A percentile compares a stretch with the other conserved stretches of the same genome.
Evolutionary conservation across 164 flowering plant genomes (phyloP).

Genomic region (Vitis rupestris): DNA sequence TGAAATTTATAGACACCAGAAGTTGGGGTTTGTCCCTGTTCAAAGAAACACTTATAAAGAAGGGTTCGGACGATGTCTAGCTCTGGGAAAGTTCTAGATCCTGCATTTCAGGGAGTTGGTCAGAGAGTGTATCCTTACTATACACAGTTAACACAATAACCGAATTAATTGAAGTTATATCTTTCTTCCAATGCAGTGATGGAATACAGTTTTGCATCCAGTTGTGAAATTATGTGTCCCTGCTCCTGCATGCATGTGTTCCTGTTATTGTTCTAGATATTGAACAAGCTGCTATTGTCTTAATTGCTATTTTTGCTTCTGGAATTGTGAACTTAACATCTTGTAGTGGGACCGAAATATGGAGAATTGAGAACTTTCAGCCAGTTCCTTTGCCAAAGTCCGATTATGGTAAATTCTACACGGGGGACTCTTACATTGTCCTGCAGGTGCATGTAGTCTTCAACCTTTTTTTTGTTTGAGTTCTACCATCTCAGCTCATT

Average conservation of each 20-base stretch:
- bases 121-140: slow-evolving; percentile 82
- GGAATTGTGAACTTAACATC: slow-evolving; percentile 42
- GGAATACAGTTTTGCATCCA: neutral
- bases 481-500: neutral
- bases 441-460: slow-evolving; percentile 58
- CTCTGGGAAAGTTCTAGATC: slow-evolving; percentile 73
- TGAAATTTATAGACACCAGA: slow-evolving; percentile 8
- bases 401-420: slow-evolving; percentile 86
- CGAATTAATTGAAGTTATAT: neutral
- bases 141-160: neutral
- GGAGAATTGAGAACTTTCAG: slow-evolving; percentile 92
- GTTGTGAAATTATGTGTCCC: neutral
- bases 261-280: neutral
- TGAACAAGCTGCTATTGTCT: neutral
- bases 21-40: slow-evolving; percentile 1
- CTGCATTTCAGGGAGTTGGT: slow-evolving; percentile 93
- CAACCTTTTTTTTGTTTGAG: neutral
- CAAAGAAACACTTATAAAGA: slow-evolving; percentile 9
- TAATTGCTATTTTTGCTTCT: neutral
- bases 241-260: neutral
- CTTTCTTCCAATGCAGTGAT: neutral
- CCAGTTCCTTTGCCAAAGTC: slow-evolving; percentile 90
- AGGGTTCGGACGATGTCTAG: slow-evolving; percentile 54
- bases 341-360: slow-evolving; percentile 86
- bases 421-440: slow-evolving; percentile 83